A percentile compares a stretch with the other conserved stretches of the same genome.
Conservation (phyloP, 106 monocot species). For the Allium sativum region DNA sequence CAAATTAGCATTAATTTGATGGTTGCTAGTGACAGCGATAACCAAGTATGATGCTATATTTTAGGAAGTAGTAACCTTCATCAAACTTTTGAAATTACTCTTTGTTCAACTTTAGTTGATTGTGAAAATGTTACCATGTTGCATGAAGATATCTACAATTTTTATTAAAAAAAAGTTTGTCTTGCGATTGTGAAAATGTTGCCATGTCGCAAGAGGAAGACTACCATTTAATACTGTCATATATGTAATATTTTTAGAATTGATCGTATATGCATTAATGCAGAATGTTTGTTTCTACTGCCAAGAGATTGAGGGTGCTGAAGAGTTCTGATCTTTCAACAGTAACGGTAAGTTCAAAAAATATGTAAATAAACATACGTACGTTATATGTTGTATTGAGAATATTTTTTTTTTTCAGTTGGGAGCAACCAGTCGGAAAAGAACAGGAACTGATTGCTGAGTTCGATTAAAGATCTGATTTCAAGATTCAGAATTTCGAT, state of each 20-base stretch:
- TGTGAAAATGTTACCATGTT: neutral
- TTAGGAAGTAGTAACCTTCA: too few species aligned
- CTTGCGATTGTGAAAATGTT: neutral
- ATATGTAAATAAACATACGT: neutral
- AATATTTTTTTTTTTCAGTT: conserved; percentile 12
- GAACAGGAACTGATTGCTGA: conserved; percentile 19
- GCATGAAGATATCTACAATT: neutral
- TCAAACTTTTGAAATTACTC: too few species aligned
- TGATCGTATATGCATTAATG: conserved; percentile 1
- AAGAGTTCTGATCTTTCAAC: conserved; percentile 64
- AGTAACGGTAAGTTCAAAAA: conserved; percentile 21
- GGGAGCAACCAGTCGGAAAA: conserved; percentile 25
- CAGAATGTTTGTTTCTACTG: conserved; percentile 73
- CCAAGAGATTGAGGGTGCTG: conserved; percentile 65
- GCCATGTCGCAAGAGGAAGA: neutral
- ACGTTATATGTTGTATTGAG: neutral
- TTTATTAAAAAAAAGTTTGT: neutral
- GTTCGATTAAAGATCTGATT: neutral
- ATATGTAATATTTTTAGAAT: neutral
- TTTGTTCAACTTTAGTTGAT: too few species aligned
- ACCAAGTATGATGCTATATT: neutral
- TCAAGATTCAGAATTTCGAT: neutral
- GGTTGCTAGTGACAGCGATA: neutral
- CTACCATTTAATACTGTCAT: neutral
- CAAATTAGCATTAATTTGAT: neutral